Conservation (phyloP, 2,329 filamentous ascomycete genomes). For the Leptographium radiaticola region DNA sequence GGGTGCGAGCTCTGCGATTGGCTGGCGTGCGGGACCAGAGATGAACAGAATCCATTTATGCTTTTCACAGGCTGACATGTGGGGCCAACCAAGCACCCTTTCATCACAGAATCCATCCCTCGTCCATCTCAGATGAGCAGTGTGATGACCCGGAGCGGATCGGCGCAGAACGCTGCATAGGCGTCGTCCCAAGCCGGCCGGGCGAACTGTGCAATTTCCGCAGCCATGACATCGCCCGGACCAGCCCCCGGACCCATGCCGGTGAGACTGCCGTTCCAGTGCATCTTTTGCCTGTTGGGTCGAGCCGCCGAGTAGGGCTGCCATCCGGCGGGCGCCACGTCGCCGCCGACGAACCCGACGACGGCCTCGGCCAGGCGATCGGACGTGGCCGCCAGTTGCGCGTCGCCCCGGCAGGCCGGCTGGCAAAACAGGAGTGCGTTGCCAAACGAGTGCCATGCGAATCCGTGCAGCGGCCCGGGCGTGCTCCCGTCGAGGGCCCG, state of each 20-base stretch:
- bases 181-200: not conserved
- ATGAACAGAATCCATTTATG: not conserved
- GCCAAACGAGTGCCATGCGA: slow-evolving; percentile 7
- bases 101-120: not conserved
- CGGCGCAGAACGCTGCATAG: not conserved
- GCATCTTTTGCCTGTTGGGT: not conserved
- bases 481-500: not conserved
- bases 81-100: not conserved
- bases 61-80: too few species aligned
- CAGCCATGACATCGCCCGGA: not conserved
- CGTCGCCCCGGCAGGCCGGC: slow-evolving; percentile 1
- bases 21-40: not conserved
- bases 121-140: not conserved
- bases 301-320: not conserved
- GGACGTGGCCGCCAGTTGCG: slow-evolving; percentile 2
- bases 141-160: not conserved
- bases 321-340: not conserved
- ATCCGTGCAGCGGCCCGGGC: not conserved
- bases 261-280: slow-evolving; percentile 2
- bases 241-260: not conserved
- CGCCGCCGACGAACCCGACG: not conserved
- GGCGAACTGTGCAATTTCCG: not conserved
- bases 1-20: slow-evolving; percentile 5
- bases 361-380: not conserved
- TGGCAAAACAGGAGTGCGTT: slow-evolving; percentile 5